Evolutionary conservation across 1,284 basidiomycete species (phyloP).

Genomic region (Apiotrichum brassicae): DNA sequence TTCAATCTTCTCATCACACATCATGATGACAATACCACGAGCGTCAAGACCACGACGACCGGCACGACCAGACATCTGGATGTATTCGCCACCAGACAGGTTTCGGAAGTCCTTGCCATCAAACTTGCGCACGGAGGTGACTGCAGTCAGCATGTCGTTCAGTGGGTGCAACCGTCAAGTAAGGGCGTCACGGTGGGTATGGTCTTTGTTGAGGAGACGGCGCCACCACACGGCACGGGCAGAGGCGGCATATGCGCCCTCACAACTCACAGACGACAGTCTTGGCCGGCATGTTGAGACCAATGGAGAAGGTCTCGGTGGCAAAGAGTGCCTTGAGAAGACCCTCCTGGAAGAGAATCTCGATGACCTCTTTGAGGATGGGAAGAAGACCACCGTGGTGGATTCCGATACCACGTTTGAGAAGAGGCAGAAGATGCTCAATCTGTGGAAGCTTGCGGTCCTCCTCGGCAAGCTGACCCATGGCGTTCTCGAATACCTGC

Average conservation of each 20-base stretch:
- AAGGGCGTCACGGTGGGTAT: too few species aligned
- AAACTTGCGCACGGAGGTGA: conserved; percentile 86
- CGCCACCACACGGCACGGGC: too few species aligned
- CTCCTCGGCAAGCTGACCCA: conserved; percentile 78
- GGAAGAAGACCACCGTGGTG: conserved; percentile 97
- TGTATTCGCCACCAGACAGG: conserved; percentile 74
- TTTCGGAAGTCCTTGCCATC: conserved; percentile 93
- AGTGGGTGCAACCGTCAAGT: background rate
- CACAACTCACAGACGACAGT: conserved; percentile 69
- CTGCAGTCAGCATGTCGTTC: conserved; percentile 38
- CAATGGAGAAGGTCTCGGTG: conserved; percentile 99
- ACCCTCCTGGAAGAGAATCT: conserved; percentile 99
- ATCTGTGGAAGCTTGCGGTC: conserved; percentile 93
- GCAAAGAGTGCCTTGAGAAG: conserved; percentile 98
- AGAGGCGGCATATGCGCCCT: too few species aligned
- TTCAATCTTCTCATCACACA: conserved; percentile 98
- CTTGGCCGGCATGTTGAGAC: conserved; percentile 99
- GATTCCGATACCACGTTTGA: conserved; percentile 94
- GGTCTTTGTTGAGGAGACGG: too few species aligned
- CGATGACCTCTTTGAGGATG: conserved; percentile 97
- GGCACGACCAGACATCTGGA: conserved; percentile 98
- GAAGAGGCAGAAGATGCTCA: conserved; percentile 80
- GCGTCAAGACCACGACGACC: conserved; percentile 96
- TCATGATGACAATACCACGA: conserved; percentile 99
- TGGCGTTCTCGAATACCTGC: conserved; percentile 91